phyloP scores from a whole-genome alignment of 345 rosid genomes.

The Erysimum cheiranthoides region DNA sequence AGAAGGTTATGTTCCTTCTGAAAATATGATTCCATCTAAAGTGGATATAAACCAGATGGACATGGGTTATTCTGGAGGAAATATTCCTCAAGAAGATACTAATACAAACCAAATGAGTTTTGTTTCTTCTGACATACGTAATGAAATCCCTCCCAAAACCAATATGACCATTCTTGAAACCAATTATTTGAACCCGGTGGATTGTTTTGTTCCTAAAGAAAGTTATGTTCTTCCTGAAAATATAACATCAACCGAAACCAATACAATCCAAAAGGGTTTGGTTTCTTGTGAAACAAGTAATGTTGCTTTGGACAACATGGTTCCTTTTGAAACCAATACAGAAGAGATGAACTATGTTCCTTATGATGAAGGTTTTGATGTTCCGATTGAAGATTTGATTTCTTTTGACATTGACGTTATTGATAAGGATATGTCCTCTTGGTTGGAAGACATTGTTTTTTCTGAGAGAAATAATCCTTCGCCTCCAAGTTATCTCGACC shows the following conservation, averaged over 20 bases:
- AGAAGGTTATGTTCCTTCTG: neutral
- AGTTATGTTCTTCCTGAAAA: neutral
- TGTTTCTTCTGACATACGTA: neutral
- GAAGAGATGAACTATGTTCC: neutral
- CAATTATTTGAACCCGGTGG: too few species aligned
- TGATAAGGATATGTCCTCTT: neutral
- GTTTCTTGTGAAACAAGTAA: neutral
- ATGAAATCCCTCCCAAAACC: constrained; percentile 1
- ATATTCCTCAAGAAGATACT: neutral
- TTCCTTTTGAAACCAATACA: constrained; percentile 1
- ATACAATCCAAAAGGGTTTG: neutral
- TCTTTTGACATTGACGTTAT: neutral
- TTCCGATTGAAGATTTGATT: constrained; percentile 14
- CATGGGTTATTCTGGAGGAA: neutral
- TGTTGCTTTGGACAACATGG: neutral
- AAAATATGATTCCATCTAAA: neutral
- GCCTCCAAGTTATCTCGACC: neutral
- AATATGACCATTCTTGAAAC: neutral
- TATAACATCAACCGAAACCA: neutral
- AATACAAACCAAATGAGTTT: neutral
- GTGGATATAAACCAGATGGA: too few species aligned
- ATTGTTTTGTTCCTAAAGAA: too few species aligned
- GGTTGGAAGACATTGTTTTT: neutral
- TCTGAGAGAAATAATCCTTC: neutral
- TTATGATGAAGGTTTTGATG: neutral